A percentile compares a stretch with the other conserved stretches of the same genome.
Conservation (phyloP, 2,329 filamentous ascomycete genomes). For the Didymella keratinophila region DNA sequence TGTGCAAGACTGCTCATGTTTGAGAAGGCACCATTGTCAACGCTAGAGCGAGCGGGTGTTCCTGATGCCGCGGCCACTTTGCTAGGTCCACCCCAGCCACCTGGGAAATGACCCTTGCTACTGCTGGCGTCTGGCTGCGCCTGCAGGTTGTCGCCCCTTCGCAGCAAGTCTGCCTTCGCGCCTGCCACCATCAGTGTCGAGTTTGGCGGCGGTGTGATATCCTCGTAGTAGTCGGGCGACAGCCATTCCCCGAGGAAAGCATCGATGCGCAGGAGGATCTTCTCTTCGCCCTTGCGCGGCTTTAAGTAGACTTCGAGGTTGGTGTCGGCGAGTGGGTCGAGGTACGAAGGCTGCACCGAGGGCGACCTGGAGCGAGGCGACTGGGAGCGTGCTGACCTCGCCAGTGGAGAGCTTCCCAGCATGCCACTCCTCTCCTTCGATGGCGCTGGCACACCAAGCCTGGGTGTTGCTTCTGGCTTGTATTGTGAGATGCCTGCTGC, state of each 20-base stretch:
- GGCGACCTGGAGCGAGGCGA: conserved; percentile 27
- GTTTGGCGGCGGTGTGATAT: conserved; percentile 86
- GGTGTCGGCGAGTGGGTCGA: conserved; percentile 50
- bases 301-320: conserved; percentile 47
- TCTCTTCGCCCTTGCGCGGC: conserved; percentile 45
- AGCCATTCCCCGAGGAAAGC: conserved; percentile 97
- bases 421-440: conserved; percentile 27
- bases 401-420: conserved; percentile 21
- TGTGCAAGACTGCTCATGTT: conserved; percentile 50
- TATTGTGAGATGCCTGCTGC: conserved; percentile 81
- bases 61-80: conserved; percentile 43
- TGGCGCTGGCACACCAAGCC: conserved; percentile 31
- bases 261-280: conserved; percentile 74
- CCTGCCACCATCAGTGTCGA: conserved; percentile 86
- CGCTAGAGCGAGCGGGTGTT: conserved; percentile 23
- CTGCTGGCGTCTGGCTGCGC: conserved; percentile 51
- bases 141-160: conserved; percentile 72
- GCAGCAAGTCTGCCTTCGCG: conserved; percentile 86
- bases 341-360: conserved; percentile 31
- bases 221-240: conserved; percentile 89
- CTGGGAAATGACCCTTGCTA: conserved; percentile 60
- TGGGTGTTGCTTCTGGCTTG: conserved; percentile 51
- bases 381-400: conserved; percentile 21
- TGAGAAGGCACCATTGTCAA: conserved; percentile 34
- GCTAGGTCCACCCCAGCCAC: conserved; percentile 60